Evolutionary conservation across 257 asterid species (phyloP).

Genomic region (Capsicum chinense): DNA sequence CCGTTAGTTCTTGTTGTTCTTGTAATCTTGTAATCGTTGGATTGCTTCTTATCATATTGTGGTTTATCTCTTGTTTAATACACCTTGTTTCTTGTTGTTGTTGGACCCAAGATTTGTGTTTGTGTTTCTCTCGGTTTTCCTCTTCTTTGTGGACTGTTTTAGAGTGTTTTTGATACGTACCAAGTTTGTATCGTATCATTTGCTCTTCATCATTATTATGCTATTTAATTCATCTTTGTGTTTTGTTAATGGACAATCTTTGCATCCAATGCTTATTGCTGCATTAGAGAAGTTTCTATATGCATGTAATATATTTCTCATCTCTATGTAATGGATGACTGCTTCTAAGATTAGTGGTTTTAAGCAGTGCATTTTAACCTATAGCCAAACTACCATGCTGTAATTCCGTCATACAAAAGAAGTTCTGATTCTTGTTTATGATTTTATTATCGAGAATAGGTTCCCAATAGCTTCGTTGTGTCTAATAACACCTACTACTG

Average conservation of each 20-base stretch:
- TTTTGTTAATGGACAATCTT: not conserved
- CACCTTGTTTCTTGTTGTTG: too few relatives aligned
- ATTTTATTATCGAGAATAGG: not conserved
- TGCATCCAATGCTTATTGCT: conserved; percentile 13
- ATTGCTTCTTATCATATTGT: too few relatives aligned
- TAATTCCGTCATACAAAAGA: not conserved
- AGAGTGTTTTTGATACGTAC: too few relatives aligned
- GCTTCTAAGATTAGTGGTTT: conserved; percentile 3
- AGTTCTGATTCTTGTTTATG: not conserved
- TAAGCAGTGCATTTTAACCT: conserved; percentile 4
- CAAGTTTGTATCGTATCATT: too few relatives aligned
- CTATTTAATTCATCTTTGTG: conserved; percentile 16
- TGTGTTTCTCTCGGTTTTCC: too few relatives aligned
- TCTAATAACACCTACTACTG: conserved; percentile 20
- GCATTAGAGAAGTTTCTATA: not conserved
- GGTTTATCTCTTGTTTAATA: too few relatives aligned
- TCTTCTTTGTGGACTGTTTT: too few relatives aligned
- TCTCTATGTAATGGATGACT: conserved; percentile 9
- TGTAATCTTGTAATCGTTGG: too few relatives aligned
- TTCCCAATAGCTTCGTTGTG: not conserved
- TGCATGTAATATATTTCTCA: not conserved
- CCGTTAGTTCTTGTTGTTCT: too few relatives aligned
- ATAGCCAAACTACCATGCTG: not conserved
- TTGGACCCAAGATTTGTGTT: too few relatives aligned
- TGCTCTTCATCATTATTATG: conserved; percentile 11